A percentile compares a stretch with the other conserved stretches of the same genome.
phyloP scores from a whole-genome alignment of 2,329 filamentous ascomycete species.

The Tolypocladium inflatum region DNA sequence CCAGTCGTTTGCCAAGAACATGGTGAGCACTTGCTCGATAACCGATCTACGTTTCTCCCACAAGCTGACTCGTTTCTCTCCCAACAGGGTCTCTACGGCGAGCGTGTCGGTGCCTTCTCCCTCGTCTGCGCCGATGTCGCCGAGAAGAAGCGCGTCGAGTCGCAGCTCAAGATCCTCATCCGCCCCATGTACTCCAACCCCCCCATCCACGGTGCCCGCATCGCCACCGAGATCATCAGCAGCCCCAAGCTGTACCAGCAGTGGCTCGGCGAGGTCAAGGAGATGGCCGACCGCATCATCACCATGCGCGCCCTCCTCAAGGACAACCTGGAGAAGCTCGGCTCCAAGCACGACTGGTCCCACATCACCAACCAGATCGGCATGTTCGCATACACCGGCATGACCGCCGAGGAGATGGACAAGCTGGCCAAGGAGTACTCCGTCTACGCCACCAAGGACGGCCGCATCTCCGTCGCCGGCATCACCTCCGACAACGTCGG shows the following conservation, averaged over 20 bases:
- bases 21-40: conserved; percentile 45
- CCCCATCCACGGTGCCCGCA: conserved; percentile 88
- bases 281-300: conserved; percentile 98
- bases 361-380: conserved; percentile 99
- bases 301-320: conserved; percentile 92
- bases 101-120: conserved; percentile 95
- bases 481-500: conserved; percentile 74
- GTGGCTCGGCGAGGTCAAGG: conserved; percentile 96
- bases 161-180: conserved; percentile 96
- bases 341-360: conserved; percentile 95
- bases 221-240: conserved; percentile 88
- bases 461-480: conserved; percentile 76
- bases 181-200: conserved; percentile 98
- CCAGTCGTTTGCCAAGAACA: conserved; percentile 99
- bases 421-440: conserved; percentile 88
- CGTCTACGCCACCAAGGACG: conserved; percentile 93
- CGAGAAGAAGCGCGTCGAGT: conserved; percentile 93
- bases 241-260: conserved; percentile 76
- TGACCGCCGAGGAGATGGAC: conserved; percentile 87
- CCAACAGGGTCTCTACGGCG: conserved; percentile 81
- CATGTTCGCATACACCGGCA: conserved; percentile 98
- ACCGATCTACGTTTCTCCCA: neutral
- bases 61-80: neutral
- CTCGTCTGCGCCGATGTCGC: conserved; percentile 75
- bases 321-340: conserved; percentile 88